Evolutionary conservation across 257 asterid genomes (phyloP), one percentile per base, ranked within the genome.

Genomic region (Scutellaria barbata): DNA sequence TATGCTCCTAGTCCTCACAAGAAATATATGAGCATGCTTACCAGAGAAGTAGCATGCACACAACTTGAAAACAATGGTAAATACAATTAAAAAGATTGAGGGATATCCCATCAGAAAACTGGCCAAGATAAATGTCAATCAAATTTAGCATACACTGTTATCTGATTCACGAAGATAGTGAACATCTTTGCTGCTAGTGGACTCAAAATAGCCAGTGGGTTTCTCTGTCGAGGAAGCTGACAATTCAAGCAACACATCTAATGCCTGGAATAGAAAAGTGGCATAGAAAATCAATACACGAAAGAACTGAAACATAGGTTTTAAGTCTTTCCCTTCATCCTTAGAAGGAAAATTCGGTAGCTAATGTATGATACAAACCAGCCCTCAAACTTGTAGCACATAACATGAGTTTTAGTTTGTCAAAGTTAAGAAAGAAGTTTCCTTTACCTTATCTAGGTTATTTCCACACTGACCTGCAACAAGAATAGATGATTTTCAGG

Each of bases 381-480:
- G 43, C 16, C 48, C 47, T 60, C 20, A 9, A 45, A 39, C 20
- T 16, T 47, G 64, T 10, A 51, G 69, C 33, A 25, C 35, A 30
- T 17, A 45, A 40, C 10, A 16, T 37, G 39, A 47, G 17, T 59
- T 54, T 68, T 54, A 62, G n/a, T 46, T 79, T 42, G 10, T 46
- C 43, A 30, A 58, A 8, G 59, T 14, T 10, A 51, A 71, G 39
- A 69, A 53, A 54, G 70, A 50, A 55, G 40, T 25, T 50, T 2
- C 48, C 73, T 82, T 72, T 81, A 88, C 98, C 92, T 85, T 91
- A 76, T 94, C 87, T 45, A 89, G 85, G 81, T 85, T 84, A 76
- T 86, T 81, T 65, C 89, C 93, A 67, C 97, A 90, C 80, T 92
- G 92, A 84, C 96, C 98, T 91, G 96, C 71, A 84, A 81, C 76